Evolutionary conservation across 345 rosid genomes (phyloP).

Genomic region (Clarkia xantiana): DNA sequence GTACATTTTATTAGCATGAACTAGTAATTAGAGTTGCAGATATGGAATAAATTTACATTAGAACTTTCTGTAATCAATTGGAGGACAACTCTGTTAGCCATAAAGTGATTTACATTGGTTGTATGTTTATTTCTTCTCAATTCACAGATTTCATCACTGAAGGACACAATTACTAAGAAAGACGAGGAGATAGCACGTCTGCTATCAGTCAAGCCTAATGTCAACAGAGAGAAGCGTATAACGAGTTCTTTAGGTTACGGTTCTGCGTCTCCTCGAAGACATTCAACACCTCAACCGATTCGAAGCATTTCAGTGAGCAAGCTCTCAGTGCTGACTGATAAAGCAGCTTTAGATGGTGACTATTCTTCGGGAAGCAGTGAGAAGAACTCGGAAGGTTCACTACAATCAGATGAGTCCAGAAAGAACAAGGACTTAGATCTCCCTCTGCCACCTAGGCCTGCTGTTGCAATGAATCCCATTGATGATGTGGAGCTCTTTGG

Average conservation of each 20-base stretch:
- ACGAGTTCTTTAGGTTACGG: conserved; percentile 30
- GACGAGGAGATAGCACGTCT: conserved; percentile 67
- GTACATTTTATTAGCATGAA: background rate
- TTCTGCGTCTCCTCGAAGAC: conserved; percentile 58
- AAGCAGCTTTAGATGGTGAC: conserved; percentile 47
- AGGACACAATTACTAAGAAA: conserved; percentile 54
- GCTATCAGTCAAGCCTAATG: conserved; percentile 35
- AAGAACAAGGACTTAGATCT: no score
- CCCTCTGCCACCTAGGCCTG: no score
- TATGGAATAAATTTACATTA: no score
- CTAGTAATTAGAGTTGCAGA: no score
- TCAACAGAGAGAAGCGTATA: conserved; percentile 30
- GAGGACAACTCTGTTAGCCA: no score
- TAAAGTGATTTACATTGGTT: no score
- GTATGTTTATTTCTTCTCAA: conserved; percentile 1
- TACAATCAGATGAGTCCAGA: no score
- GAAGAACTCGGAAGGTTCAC: conserved; percentile 6
- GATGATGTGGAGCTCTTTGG: no score
- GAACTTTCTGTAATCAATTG: no score
- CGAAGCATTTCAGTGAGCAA: conserved; percentile 15
- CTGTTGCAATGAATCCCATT: no score
- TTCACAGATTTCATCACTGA: conserved; percentile 55
- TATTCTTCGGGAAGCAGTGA: conserved; percentile 47
- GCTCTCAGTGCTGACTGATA: conserved; percentile 25
- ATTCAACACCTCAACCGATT: conserved; percentile 31